Evolutionary conservation across 352 stramenopile species (phyloP).

Genomic region (Phytophthora multivora): DNA sequence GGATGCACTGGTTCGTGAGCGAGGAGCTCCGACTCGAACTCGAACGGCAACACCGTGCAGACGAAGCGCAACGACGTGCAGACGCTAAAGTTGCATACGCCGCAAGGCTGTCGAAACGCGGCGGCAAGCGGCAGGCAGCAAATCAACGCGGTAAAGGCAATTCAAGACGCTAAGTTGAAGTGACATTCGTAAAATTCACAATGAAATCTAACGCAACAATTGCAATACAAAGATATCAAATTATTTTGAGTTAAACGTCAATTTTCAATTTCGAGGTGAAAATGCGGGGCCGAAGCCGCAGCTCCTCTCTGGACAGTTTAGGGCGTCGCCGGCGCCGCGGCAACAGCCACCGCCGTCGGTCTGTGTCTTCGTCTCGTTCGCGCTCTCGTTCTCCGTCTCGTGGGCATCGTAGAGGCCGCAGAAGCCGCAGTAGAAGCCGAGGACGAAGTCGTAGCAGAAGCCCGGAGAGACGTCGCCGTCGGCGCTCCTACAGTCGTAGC

Average conservation of each 20-base stretch:
- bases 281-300: constrained; percentile 40
- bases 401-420: constrained; percentile 29
- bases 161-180: constrained; percentile 3
- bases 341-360: constrained; percentile 27
- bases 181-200: too few relatives aligned
- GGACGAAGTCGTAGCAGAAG: constrained; percentile 4
- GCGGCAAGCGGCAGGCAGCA: constrained; percentile 51
- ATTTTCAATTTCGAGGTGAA: not conserved
- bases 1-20: constrained; percentile 56
- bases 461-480: constrained; percentile 7
- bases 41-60: constrained; percentile 41
- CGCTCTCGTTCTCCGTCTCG: constrained; percentile 40
- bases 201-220: too few relatives aligned
- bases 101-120: constrained; percentile 57
- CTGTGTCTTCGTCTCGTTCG: constrained; percentile 37
- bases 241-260: not conserved
- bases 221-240: too few relatives aligned
- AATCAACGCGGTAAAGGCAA: constrained; percentile 20
- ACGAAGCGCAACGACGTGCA: constrained; percentile 41
- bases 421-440: constrained; percentile 35
- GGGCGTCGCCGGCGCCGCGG: constrained; percentile 38
- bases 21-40: constrained; percentile 54
- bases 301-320: constrained; percentile 69
- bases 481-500: constrained; percentile 34
- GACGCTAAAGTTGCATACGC: constrained; percentile 62